Evolutionary conservation across 768 basidiomycete genomes (phyloP).

Genomic region (Tricholoma saponaceum): DNA sequence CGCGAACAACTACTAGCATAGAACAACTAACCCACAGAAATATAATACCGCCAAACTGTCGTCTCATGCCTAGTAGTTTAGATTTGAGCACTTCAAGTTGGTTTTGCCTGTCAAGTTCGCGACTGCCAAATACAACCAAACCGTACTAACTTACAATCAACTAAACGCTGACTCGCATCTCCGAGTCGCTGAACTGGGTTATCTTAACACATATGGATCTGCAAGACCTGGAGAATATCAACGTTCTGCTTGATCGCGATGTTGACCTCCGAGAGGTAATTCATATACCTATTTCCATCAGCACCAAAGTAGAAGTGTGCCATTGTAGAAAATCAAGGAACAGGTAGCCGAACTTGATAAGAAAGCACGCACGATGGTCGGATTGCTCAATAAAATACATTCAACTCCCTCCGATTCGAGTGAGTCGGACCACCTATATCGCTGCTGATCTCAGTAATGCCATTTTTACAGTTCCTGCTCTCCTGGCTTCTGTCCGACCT

Average conservation of each 20-base stretch:
- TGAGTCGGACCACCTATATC: slow-evolving; percentile 25
- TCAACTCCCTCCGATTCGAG: slow-evolving; percentile 61
- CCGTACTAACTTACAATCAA: background rate
- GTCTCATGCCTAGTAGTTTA: too few species aligned
- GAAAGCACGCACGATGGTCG: slow-evolving; percentile 66
- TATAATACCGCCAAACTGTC: too few species aligned
- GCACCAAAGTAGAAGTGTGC: background rate
- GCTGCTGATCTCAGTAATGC: background rate
- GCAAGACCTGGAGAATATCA: slow-evolving; percentile 52
- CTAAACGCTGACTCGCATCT: too few species aligned
- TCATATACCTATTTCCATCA: slow-evolving; percentile 4
- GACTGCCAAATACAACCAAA: background rate
- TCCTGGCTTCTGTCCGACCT: slow-evolving; percentile 56
- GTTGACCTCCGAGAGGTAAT: slow-evolving; percentile 61
- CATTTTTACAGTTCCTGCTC: slow-evolving; percentile 45
- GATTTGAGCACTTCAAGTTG: too few species aligned
- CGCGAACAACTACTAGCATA: too few species aligned
- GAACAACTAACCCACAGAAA: too few species aligned
- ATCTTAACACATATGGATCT: slow-evolving; percentile 43
- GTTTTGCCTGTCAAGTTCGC: too few species aligned
- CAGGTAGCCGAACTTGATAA: slow-evolving; percentile 73
- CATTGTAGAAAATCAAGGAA: slow-evolving; percentile 75
- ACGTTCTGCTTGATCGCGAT: slow-evolving; percentile 58
- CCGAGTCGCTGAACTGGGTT: background rate
- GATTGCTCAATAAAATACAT: slow-evolving; percentile 76